Evolutionary conservation across 768 basidiomycete species (phyloP).

Genomic region (Boletus eberwhitei): DNA sequence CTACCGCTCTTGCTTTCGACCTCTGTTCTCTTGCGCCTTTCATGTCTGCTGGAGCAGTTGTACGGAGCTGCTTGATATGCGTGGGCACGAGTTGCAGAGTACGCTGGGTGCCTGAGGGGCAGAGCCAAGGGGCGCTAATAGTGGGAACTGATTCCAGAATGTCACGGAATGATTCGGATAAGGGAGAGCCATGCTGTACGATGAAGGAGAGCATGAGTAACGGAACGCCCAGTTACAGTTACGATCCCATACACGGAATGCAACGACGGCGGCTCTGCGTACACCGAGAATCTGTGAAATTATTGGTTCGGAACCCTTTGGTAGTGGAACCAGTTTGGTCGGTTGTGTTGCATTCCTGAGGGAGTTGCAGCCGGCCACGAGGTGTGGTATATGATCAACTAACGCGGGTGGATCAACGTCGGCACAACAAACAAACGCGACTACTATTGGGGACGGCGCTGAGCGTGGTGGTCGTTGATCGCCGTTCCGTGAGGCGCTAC

Average conservation of each 20-base stretch:
- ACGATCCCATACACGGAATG: conserved; percentile 54
- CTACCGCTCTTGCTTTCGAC: conserved; percentile 44
- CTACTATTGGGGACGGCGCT: conserved; percentile 18
- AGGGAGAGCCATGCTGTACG: conserved; percentile 42
- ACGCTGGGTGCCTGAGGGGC: conserved; percentile 20
- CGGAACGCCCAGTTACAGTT: not conserved
- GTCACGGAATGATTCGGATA: conserved; percentile 32
- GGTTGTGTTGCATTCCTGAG: conserved; percentile 22
- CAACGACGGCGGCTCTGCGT: conserved; percentile 62
- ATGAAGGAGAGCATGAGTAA: conserved; percentile 1
- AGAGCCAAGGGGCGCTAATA: conserved; percentile 65
- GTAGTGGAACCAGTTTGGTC: conserved; percentile 61
- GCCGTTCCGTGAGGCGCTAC: not conserved
- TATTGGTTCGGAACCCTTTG: conserved; percentile 59
- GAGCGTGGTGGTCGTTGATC: not conserved
- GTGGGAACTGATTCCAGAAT: conserved; percentile 51
- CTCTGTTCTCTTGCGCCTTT: conserved; percentile 62
- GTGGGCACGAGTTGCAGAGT: conserved; percentile 53
- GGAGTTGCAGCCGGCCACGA: conserved; percentile 77
- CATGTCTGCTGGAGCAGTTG: conserved; percentile 78
- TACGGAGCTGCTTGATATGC: conserved; percentile 77
- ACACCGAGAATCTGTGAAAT: conserved; percentile 65
- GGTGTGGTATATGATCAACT: conserved; percentile 70
- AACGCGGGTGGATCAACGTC: conserved; percentile 74
- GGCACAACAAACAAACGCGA: conserved; percentile 67